Evolutionary conservation across 257 asterid species (phyloP).

Genomic region (Agastache rugosa): DNA sequence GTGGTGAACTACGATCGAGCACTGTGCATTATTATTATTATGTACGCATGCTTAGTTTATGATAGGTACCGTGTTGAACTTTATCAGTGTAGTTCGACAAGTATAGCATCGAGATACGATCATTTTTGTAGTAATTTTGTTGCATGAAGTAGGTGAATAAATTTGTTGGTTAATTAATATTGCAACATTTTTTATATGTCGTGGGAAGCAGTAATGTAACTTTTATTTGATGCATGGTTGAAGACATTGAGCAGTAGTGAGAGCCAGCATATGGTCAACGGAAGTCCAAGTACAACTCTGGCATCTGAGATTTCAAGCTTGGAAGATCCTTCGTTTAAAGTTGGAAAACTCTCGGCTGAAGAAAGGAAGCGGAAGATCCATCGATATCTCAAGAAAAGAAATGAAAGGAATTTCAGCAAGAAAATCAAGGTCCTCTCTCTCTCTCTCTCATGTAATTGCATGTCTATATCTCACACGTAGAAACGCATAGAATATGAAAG

Average conservation of each 20-base stretch:
- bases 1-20: too few species aligned
- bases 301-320: constrained; percentile 75
- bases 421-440: constrained; percentile 72
- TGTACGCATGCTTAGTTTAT: too few species aligned
- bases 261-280: constrained; percentile 65
- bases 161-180: background rate
- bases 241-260: constrained; percentile 66
- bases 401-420: constrained; percentile 91
- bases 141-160: background rate
- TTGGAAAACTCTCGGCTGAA: constrained; percentile 79
- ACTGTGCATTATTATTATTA: too few species aligned
- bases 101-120: too few species aligned
- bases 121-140: background rate
- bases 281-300: constrained; percentile 58
- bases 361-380: constrained; percentile 87
- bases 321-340: constrained; percentile 76
- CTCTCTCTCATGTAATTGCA: constrained; percentile 27
- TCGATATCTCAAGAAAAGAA: constrained; percentile 85
- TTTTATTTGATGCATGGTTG: background rate
- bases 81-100: too few species aligned
- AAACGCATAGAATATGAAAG: background rate
- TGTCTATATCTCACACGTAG: background rate
- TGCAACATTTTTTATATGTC: background rate
- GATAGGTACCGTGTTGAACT: too few species aligned
- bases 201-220: background rate